Conservation (phyloP, 768 basidiomycete genomes). For the Leucocoprinus leucothites region DNA sequence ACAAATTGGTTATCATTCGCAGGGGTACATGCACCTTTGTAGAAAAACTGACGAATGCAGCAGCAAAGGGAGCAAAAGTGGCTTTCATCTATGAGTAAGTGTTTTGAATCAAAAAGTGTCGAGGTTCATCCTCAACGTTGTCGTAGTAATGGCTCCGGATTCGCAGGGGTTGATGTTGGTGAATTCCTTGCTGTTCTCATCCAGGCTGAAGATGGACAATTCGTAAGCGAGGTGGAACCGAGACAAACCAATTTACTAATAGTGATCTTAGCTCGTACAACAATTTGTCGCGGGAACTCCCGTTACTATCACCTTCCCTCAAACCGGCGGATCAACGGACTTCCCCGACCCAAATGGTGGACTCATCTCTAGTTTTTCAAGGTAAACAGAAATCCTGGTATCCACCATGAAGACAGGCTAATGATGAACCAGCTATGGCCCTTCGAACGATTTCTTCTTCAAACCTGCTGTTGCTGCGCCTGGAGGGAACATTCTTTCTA, state of each 20-base stretch:
- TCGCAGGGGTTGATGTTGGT: slow-evolving; percentile 39
- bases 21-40: slow-evolving; percentile 60
- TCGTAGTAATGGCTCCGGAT: slow-evolving; percentile 46
- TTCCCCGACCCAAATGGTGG: slow-evolving; percentile 52
- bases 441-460: slow-evolving; percentile 57
- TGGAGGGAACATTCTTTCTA: slow-evolving; percentile 49
- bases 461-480: slow-evolving; percentile 53
- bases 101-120: background rate
- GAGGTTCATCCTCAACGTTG: background rate
- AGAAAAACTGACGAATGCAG: slow-evolving; percentile 50
- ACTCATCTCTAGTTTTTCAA: slow-evolving; percentile 51
- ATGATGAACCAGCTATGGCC: slow-evolving; percentile 46
- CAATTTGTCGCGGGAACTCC: slow-evolving; percentile 42
- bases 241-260: no score
- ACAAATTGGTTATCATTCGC: slow-evolving; percentile 52
- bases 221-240: no score
- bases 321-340: slow-evolving; percentile 36
- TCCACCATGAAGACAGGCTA: no score
- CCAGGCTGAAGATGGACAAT: slow-evolving; percentile 51
- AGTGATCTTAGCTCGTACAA: slow-evolving; percentile 44
- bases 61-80: slow-evolving; percentile 48
- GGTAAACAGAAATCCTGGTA: slow-evolving; percentile 16
- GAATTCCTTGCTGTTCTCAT: slow-evolving; percentile 49
- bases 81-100: slow-evolving; percentile 55
- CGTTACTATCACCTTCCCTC: slow-evolving; percentile 46